Conservation (phyloP, 129 eudicot species). For the Tanacetum coccineum region DNA sequence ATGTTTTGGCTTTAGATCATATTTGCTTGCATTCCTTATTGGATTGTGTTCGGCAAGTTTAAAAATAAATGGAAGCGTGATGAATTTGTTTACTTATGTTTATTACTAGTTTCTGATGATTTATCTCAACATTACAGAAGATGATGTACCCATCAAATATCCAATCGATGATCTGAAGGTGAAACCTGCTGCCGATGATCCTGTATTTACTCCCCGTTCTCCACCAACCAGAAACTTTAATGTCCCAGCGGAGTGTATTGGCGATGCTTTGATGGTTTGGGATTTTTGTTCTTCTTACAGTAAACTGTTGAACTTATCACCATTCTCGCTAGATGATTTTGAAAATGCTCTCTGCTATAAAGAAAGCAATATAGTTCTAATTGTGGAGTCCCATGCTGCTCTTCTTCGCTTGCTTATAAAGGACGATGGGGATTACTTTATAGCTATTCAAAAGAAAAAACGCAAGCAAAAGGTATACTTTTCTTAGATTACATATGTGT, state of each 20-base stretch:
- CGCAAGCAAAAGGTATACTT: constrained; percentile 66
- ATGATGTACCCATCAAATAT: constrained; percentile 49
- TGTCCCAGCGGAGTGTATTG: constrained; percentile 81
- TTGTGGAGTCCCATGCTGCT: constrained; percentile 74
- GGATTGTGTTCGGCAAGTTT: constrained; percentile 2
- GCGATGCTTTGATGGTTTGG: constrained; percentile 92
- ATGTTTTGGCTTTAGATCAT: constrained; percentile 6
- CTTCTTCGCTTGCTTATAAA: constrained; percentile 77
- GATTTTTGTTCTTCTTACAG: constrained; percentile 78
- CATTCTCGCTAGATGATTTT: constrained; percentile 80
- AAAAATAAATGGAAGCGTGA: background rate
- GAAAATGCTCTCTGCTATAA: constrained; percentile 75
- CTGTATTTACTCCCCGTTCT: constrained; percentile 56
- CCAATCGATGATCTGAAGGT: constrained; percentile 85
- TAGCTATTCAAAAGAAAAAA: constrained; percentile 44
- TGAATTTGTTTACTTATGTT: background rate
- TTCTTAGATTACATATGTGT: constrained; percentile 7
- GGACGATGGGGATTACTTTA: constrained; percentile 57
- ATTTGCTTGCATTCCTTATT: constrained; percentile 7
- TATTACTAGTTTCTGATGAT: constrained; percentile 14
- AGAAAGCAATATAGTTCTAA: constrained; percentile 68
- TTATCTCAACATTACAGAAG: constrained; percentile 34
- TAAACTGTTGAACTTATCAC: constrained; percentile 59
- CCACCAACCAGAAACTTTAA: constrained; percentile 58
- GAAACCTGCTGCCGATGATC: constrained; percentile 63